A percentile compares a stretch with the other conserved stretches of the same genome.
phyloP scores from a whole-genome alignment of 148 eudicot species.

The Dianthus caryophyllus region DNA sequence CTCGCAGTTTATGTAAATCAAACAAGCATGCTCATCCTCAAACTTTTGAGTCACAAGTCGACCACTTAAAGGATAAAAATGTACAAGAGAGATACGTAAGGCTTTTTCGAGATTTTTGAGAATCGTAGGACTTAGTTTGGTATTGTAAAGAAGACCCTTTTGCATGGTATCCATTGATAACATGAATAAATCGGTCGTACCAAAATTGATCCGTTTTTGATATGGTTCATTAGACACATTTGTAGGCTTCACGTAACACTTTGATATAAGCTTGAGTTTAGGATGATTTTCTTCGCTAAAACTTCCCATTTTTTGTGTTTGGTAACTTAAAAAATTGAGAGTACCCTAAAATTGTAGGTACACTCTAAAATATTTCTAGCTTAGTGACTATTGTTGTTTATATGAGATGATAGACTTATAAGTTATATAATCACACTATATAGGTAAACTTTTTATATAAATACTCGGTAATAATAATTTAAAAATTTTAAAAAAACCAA shows the following conservation, averaged over 20 bases:
- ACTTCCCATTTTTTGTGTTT: neutral
- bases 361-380: too few species aligned
- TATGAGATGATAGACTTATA: too few species aligned
- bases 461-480: too few species aligned
- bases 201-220: constrained; percentile 9
- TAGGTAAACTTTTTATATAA: too few species aligned
- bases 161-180: neutral
- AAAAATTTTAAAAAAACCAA: too few species aligned
- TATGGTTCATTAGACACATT: neutral
- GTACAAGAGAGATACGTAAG: neutral
- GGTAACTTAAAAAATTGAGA: neutral
- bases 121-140: neutral
- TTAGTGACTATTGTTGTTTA: too few species aligned
- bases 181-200: neutral
- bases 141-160: constrained; percentile 8
- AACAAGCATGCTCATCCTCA: constrained; percentile 1
- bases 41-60: neutral
- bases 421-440: too few species aligned
- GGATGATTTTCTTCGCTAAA: constrained; percentile 14
- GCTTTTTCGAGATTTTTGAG: neutral
- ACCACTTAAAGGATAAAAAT: constrained; percentile 20
- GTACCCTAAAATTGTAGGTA: too few species aligned
- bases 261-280: constrained; percentile 14
- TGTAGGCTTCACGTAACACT: constrained; percentile 26
- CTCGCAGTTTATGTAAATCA: constrained; percentile 23